Evolutionary conservation across 306 rosid genomes (phyloP).

Genomic region (Macrotyloma uniflorum): DNA sequence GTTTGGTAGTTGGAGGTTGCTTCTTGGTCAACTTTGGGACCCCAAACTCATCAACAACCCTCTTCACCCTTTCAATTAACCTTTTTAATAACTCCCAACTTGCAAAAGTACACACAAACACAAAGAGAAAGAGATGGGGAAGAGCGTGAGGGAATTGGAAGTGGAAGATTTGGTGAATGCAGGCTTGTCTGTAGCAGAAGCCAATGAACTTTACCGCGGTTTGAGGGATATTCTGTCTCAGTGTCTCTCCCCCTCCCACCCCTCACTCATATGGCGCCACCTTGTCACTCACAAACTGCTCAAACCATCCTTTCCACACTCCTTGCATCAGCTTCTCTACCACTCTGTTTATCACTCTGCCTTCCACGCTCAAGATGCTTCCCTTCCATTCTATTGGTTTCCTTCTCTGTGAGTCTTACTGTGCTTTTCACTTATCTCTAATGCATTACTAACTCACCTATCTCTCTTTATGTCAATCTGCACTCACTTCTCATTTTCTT

Average conservation of each 20-base stretch:
- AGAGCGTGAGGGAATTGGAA: constrained; percentile 54
- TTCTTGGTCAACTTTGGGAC: background rate
- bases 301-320: constrained; percentile 63
- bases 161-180: constrained; percentile 56
- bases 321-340: constrained; percentile 62
- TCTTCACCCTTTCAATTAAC: no score
- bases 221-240: constrained; percentile 39
- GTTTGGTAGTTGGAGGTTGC: background rate
- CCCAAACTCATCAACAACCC: background rate
- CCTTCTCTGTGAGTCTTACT: constrained; percentile 65
- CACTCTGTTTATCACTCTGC: constrained; percentile 63
- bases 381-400: constrained; percentile 78
- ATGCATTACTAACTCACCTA: background rate
- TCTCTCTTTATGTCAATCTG: background rate
- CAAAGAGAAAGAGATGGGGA: constrained; percentile 22
- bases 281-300: constrained; percentile 57
- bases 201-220: constrained; percentile 39
- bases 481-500: background rate
- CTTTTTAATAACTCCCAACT: no score
- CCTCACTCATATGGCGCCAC: constrained; percentile 53
- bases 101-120: no score
- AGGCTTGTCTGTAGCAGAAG: constrained; percentile 57
- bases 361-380: constrained; percentile 36
- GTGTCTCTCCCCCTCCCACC: constrained; percentile 33
- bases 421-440: background rate